phyloP scores from a whole-genome alignment of 2,329 filamentous ascomycete genomes.

The Fusarium protoensiforme region DNA sequence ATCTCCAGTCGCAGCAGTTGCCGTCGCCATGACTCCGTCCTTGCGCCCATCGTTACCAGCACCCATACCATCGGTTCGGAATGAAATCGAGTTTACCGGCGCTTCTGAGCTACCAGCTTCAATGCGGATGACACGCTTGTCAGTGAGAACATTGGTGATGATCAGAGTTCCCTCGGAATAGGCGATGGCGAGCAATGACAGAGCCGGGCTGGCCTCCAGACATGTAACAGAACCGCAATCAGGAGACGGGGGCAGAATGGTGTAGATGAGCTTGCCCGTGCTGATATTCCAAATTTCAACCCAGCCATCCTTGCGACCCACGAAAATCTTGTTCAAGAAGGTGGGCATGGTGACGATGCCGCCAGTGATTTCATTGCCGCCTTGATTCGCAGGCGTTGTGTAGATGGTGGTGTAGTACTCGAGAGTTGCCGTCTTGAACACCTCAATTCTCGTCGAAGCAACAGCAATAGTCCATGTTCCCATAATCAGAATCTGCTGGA shows the following conservation, averaged over 20 bases:
- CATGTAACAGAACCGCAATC: constrained; percentile 86
- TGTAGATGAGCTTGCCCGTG: constrained; percentile 91
- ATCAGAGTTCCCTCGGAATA: constrained; percentile 83
- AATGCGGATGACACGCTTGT: constrained; percentile 77
- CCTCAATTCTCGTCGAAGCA: constrained; percentile 78
- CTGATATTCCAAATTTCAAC: constrained; percentile 98
- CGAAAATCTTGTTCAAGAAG: constrained; percentile 95
- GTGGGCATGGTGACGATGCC: constrained; percentile 91
- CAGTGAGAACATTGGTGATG: constrained; percentile 84
- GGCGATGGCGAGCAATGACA: constrained; percentile 88
- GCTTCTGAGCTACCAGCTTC: constrained; percentile 73
- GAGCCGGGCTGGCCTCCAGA: constrained; percentile 82
- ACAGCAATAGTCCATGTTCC: constrained; percentile 92
- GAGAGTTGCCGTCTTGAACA: constrained; percentile 86
- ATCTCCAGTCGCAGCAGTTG: constrained; percentile 82
- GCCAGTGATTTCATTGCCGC: constrained; percentile 77
- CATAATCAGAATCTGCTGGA: constrained; percentile 83
- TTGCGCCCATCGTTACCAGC: constrained; percentile 87
- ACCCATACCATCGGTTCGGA: constrained; percentile 88
- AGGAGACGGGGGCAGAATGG: constrained; percentile 79
- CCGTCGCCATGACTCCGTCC: constrained; percentile 94
- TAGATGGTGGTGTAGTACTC: constrained; percentile 92
- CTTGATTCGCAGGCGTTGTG: constrained; percentile 65
- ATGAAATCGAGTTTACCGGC: constrained; percentile 84
- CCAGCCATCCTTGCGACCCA: constrained; percentile 85